Conservation (phyloP, 495 filamentous ascomycete genomes). For the Xylaria palmicola region DNA sequence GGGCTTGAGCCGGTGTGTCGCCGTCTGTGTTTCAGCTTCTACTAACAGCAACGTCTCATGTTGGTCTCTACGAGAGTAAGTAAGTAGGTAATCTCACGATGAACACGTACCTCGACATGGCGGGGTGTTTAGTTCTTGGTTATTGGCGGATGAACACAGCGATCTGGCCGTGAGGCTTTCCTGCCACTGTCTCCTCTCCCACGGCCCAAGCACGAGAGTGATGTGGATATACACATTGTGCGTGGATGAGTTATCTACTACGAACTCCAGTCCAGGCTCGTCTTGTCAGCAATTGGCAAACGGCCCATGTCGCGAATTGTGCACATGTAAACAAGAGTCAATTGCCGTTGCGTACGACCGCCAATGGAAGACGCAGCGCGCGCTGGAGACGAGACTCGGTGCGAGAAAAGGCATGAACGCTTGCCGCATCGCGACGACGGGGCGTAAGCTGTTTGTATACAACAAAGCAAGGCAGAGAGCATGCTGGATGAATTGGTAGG, state of each 20-base stretch:
- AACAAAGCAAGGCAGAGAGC: slow-evolving; percentile 6
- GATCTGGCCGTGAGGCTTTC: not conserved
- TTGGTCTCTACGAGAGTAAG: not conserved
- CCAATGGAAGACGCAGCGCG: not conserved
- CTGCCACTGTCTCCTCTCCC: not conserved
- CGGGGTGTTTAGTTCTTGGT: not conserved
- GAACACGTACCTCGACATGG: not conserved
- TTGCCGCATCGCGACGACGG: slow-evolving; percentile 1
- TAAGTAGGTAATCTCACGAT: not conserved
- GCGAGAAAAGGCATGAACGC: slow-evolving; percentile 3
- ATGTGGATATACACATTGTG: not conserved
- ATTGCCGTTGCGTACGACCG: not conserved
- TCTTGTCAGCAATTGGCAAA: not conserved
- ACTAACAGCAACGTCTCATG: not conserved
- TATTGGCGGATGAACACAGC: slow-evolving; percentile 3
- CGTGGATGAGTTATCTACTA: not conserved
- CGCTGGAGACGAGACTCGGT: not conserved
- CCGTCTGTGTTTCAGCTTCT: not conserved
- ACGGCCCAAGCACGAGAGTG: not conserved
- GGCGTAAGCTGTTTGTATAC: not conserved
- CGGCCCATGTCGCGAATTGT: not conserved
- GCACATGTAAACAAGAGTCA: not conserved
- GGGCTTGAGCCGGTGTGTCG: no score
- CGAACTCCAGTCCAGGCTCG: not conserved
- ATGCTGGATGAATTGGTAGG: not conserved